Conservation (phyloP, 768 basidiomycete genomes). For the Phanerochaete sordida region DNA sequence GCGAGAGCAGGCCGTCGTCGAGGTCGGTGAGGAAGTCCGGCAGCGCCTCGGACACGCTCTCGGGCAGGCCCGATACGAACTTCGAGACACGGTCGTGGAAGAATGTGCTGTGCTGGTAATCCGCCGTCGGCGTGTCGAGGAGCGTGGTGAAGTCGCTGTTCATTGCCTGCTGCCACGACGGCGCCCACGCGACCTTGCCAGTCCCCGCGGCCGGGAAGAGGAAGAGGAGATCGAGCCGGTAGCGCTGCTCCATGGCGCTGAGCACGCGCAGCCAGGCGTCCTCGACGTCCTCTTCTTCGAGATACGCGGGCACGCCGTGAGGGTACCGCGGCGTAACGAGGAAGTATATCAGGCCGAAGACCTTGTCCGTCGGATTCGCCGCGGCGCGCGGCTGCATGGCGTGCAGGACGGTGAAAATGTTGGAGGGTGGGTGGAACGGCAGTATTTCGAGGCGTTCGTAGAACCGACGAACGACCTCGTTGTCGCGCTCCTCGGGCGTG, state of each 20-base stretch:
- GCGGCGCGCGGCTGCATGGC: not conserved
- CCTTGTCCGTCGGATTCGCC: not conserved
- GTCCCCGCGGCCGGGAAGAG: not conserved
- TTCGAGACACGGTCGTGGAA: too few species aligned
- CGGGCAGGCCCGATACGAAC: too few species aligned
- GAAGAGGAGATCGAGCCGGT: not conserved
- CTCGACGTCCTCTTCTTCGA: not conserved
- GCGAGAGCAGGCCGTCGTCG: too few species aligned
- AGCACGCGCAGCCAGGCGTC: not conserved
- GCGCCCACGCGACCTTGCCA: not conserved
- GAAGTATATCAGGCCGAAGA: not conserved
- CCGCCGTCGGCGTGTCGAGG: too few species aligned
- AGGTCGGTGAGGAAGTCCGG: too few species aligned
- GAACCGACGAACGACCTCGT: not conserved
- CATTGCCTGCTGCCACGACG: not conserved
- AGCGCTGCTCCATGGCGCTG: not conserved
- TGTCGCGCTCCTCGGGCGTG: not conserved
- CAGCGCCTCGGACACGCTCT: too few species aligned
- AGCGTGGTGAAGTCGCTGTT: not conserved
- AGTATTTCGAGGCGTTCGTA: not conserved
- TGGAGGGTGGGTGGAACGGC: not conserved
- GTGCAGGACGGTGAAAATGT: not conserved
- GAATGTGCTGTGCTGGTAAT: too few species aligned
- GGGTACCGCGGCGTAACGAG: not conserved
- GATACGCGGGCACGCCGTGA: not conserved